phyloP scores from a whole-genome alignment of 2,329 filamentous ascomycete genomes.

The Paraconiothyrium sp. region DNA sequence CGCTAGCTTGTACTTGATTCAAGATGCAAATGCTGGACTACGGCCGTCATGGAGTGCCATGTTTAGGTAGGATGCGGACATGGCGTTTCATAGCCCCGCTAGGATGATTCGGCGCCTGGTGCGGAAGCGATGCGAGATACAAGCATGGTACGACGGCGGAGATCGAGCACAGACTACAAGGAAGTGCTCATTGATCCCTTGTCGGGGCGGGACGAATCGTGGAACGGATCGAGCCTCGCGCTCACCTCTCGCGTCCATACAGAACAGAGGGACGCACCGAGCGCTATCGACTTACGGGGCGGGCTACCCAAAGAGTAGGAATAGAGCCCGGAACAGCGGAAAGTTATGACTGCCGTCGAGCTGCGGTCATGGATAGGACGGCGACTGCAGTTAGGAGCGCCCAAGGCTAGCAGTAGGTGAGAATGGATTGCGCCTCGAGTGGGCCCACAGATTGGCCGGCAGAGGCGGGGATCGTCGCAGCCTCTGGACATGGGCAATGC shows the following conservation, averaged over 20 bases:
- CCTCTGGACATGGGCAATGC: slow-evolving; percentile 12
- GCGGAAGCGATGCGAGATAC: slow-evolving; percentile 50
- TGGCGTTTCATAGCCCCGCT: slow-evolving; percentile 44
- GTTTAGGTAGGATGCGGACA: slow-evolving; percentile 35
- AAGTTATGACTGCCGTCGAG: slow-evolving; percentile 27
- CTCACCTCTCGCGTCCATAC: slow-evolving; percentile 29
- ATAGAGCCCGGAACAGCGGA: slow-evolving; percentile 35
- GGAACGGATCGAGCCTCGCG: slow-evolving; percentile 42
- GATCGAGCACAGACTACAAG: slow-evolving; percentile 47
- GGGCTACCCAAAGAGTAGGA: slow-evolving; percentile 32
- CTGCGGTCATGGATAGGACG: slow-evolving; percentile 21
- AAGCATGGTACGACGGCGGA: slow-evolving; percentile 44
- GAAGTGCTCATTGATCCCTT: slow-evolving; percentile 33
- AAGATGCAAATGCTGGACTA: neutral
- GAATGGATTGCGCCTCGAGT: slow-evolving; percentile 32
- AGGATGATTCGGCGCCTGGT: slow-evolving; percentile 42
- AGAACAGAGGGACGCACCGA: slow-evolving; percentile 14
- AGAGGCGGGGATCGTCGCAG: slow-evolving; percentile 33
- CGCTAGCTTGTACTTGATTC: too few relatives aligned
- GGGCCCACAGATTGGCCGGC: slow-evolving; percentile 30
- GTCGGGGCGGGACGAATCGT: slow-evolving; percentile 47
- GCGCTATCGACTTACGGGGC: slow-evolving; percentile 26
- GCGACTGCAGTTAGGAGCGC: slow-evolving; percentile 9
- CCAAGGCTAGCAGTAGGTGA: slow-evolving; percentile 12
- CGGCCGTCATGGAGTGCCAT: slow-evolving; percentile 17